Evolutionary conservation across 2,329 filamentous ascomycete species (phyloP).

Genomic region (Lecanosticta acicola): DNA sequence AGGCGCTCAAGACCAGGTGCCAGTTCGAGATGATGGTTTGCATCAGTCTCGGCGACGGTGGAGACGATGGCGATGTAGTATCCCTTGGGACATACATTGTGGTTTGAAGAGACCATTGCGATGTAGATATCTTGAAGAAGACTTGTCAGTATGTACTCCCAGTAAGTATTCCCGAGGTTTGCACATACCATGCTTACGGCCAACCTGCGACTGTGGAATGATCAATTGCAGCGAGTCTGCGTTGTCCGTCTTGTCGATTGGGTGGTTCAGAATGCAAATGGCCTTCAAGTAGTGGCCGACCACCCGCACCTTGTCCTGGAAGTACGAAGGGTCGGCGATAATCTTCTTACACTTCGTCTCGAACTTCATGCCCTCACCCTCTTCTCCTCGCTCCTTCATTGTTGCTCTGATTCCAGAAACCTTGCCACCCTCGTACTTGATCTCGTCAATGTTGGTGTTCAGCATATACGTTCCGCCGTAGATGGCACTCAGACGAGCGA

Average conservation of each 20-base stretch:
- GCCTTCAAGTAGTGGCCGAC: slow-evolving; percentile 89
- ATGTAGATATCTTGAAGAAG: slow-evolving; percentile 99
- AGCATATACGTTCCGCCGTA: slow-evolving; percentile 99
- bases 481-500: slow-evolving; percentile 94
- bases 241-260: slow-evolving; percentile 81
- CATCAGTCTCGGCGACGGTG: slow-evolving; percentile 84
- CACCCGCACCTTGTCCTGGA: slow-evolving; percentile 80
- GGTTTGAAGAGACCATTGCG: slow-evolving; percentile 87
- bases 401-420: slow-evolving; percentile 95
- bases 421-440: slow-evolving; percentile 71
- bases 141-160: slow-evolving; percentile 3
- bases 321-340: slow-evolving; percentile 93
- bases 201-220: slow-evolving; percentile 95
- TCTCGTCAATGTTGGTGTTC: slow-evolving; percentile 88
- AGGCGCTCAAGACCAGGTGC: slow-evolving; percentile 87
- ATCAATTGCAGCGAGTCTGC: slow-evolving; percentile 90
- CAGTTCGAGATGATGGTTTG: slow-evolving; percentile 94
- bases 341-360: slow-evolving; percentile 95
- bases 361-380: slow-evolving; percentile 75
- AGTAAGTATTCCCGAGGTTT: no score
- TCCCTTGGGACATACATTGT: slow-evolving; percentile 97
- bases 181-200: slow-evolving; percentile 83
- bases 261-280: slow-evolving; percentile 96
- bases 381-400: slow-evolving; percentile 80
- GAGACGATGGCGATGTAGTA: slow-evolving; percentile 99